Percentiles rank a stretch among this genome's conserved stretches.
Conservation (phyloP, 2,329 filamentous ascomycete species). For the Aspergillus sp. region DNA sequence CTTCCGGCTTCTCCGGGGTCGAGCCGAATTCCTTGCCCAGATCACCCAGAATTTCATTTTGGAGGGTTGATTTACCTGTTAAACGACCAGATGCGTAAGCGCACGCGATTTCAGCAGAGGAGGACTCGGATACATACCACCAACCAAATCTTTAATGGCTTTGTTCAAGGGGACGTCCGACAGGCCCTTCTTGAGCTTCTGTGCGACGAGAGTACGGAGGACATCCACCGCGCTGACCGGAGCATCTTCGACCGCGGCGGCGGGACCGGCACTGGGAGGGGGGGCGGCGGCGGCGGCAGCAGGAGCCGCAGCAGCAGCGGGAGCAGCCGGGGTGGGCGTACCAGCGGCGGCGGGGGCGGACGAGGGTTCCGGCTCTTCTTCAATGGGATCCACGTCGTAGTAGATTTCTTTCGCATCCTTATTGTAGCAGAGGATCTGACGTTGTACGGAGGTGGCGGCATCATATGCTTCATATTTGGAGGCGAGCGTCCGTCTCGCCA, state of each 20-base stretch:
- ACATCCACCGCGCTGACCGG: constrained; percentile 89
- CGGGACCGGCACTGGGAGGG: constrained; percentile 74
- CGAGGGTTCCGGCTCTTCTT: constrained; percentile 73
- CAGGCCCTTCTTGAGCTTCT: constrained; percentile 95
- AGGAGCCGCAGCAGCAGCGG: constrained; percentile 50
- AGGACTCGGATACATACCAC: constrained; percentile 62
- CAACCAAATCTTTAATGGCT: constrained; percentile 97
- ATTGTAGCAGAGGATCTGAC: constrained; percentile 98
- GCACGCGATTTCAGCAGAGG: background rate
- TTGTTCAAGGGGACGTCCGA: constrained; percentile 88
- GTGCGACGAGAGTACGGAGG: constrained; percentile 82
- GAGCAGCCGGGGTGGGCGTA: constrained; percentile 39
- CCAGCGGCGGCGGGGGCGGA: constrained; percentile 37
- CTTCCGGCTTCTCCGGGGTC: constrained; percentile 96
- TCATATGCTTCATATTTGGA: constrained; percentile 99
- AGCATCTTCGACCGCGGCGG: constrained; percentile 78
- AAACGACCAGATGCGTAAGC: background rate
- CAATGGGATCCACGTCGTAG: constrained; percentile 93
- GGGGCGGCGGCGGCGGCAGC: constrained; percentile 57
- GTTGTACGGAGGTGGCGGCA: constrained; percentile 90
- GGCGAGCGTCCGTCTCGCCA: constrained; percentile 93
- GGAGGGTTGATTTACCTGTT: constrained; percentile 91
- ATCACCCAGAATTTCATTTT: constrained; percentile 98
- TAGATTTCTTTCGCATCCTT: constrained; percentile 99
- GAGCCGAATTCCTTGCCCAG: constrained; percentile 98